phyloP scores from a whole-genome alignment of 768 basidiomycete genomes.

The Phlebiopsis flavidoalba region DNA sequence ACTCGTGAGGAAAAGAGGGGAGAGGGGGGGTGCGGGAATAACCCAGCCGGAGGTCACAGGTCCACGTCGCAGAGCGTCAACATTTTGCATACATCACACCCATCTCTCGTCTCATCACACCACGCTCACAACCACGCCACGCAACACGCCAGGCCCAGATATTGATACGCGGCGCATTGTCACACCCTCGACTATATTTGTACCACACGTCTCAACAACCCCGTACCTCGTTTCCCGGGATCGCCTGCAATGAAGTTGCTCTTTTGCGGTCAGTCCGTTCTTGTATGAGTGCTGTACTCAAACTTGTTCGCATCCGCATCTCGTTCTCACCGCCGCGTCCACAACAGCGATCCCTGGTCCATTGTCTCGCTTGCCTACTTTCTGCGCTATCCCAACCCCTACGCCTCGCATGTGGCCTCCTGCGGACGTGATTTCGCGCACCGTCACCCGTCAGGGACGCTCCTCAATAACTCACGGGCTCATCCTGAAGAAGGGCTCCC shows the following conservation, averaged over 20 bases:
- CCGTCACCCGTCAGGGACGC: constrained; percentile 66
- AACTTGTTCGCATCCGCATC: background rate
- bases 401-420: constrained; percentile 88
- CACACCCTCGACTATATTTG: too few species aligned
- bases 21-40: too few species aligned
- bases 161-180: background rate
- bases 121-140: too few species aligned
- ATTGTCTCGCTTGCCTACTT: constrained; percentile 93
- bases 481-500: constrained; percentile 86
- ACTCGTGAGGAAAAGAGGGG: too few species aligned
- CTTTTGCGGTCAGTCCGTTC: constrained; percentile 50
- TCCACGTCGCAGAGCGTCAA: background rate
- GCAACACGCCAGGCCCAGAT: background rate
- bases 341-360: constrained; percentile 83
- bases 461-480: constrained; percentile 87
- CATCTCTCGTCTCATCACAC: too few species aligned
- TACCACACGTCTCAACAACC: too few species aligned
- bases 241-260: constrained; percentile 49
- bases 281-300: constrained; percentile 46
- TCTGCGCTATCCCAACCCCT: constrained; percentile 93
- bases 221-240: too few species aligned
- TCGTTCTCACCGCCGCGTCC: background rate
- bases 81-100: too few species aligned
- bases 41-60: constrained; percentile 1
- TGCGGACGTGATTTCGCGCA: constrained; percentile 93